A percentile compares a stretch with the other conserved stretches of the same genome.
These are phyloP conservation scores for Trichophyton benhamiae DNA, from an alignment of 2,329 filamentous ascomycete genomes.

Conservation along the genomic window DNA sequence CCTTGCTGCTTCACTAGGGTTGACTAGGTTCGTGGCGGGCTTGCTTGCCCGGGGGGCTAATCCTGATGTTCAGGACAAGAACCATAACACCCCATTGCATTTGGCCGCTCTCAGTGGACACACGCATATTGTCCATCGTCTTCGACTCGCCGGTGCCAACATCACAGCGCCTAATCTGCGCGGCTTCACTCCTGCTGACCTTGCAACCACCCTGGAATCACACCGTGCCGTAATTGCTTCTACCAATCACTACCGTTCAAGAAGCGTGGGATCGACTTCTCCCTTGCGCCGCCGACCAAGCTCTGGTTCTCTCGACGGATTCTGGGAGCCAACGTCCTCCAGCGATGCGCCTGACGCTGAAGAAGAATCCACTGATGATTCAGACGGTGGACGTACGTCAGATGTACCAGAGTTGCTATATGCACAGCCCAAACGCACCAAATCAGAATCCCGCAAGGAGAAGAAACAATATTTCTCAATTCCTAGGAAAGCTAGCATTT, in stretches of 20 bases:
- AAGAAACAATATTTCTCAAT: slow-evolving; percentile 12
- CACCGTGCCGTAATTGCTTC: slow-evolving; percentile 51
- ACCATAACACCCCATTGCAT: slow-evolving; percentile 72
- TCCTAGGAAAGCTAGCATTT: slow-evolving; percentile 13
- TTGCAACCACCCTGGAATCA: slow-evolving; percentile 54
- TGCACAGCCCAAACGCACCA: slow-evolving; percentile 13
- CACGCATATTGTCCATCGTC: slow-evolving; percentile 59
- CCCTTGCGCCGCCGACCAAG: slow-evolving; percentile 40
- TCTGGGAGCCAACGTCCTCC: slow-evolving; percentile 48
- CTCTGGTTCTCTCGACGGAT: slow-evolving; percentile 52
- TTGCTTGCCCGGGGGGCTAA: slow-evolving; percentile 67
- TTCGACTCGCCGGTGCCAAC: slow-evolving; percentile 63
- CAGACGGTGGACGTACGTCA: slow-evolving; percentile 20
- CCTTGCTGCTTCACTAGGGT: slow-evolving; percentile 61
- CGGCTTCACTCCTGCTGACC: slow-evolving; percentile 58
- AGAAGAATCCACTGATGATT: slow-evolving; percentile 21
- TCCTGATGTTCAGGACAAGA: slow-evolving; percentile 60
- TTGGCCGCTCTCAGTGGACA: slow-evolving; percentile 67
- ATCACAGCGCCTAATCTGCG: slow-evolving; percentile 56
- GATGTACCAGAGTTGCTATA: slow-evolving; percentile 17
- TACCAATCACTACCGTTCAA: slow-evolving; percentile 51
- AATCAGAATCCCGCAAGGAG: slow-evolving; percentile 4
- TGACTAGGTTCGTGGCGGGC: slow-evolving; percentile 63
- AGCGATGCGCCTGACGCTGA: slow-evolving; percentile 36
- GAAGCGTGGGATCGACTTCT: slow-evolving; percentile 47